phyloP scores from a whole-genome alignment of 2,329 filamentous ascomycete genomes.

The Aphanocladium album region DNA sequence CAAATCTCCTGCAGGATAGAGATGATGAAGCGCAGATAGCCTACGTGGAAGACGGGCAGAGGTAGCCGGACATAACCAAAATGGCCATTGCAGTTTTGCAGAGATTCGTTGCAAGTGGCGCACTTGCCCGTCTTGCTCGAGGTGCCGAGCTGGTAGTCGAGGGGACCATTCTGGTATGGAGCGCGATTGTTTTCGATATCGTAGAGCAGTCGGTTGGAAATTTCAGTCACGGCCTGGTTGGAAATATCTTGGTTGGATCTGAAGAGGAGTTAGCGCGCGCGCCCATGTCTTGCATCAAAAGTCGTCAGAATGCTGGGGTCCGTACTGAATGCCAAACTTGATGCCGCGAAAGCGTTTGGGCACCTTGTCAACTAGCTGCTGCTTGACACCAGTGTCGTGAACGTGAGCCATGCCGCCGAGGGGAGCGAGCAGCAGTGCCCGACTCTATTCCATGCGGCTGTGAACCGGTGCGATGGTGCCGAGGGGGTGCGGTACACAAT shows the following conservation, averaged over 20 bases:
- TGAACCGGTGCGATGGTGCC: neutral
- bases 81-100: slow-evolving; percentile 87
- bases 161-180: slow-evolving; percentile 75
- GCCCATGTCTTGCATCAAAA: neutral
- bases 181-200: slow-evolving; percentile 76
- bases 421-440: slow-evolving; percentile 6
- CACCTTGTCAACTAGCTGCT: slow-evolving; percentile 82
- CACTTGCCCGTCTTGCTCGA: slow-evolving; percentile 79
- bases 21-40: slow-evolving; percentile 91
- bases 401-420: slow-evolving; percentile 16
- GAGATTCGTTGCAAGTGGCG: slow-evolving; percentile 73
- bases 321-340: slow-evolving; percentile 80
- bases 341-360: slow-evolving; percentile 91
- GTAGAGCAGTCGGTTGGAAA: slow-evolving; percentile 91
- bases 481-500: neutral
- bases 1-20: slow-evolving; percentile 91
- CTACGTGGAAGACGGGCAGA: slow-evolving; percentile 90
- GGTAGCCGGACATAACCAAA: slow-evolving; percentile 91
- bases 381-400: slow-evolving; percentile 54
- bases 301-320: neutral
- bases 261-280: neutral
- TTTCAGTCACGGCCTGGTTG: slow-evolving; percentile 89
- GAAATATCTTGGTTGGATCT: slow-evolving; percentile 92
- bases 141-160: slow-evolving; percentile 83
- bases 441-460: slow-evolving; percentile 6